Evolutionary conservation across 768 basidiomycete species (phyloP).

Genomic region (Pholiota conissans): DNA sequence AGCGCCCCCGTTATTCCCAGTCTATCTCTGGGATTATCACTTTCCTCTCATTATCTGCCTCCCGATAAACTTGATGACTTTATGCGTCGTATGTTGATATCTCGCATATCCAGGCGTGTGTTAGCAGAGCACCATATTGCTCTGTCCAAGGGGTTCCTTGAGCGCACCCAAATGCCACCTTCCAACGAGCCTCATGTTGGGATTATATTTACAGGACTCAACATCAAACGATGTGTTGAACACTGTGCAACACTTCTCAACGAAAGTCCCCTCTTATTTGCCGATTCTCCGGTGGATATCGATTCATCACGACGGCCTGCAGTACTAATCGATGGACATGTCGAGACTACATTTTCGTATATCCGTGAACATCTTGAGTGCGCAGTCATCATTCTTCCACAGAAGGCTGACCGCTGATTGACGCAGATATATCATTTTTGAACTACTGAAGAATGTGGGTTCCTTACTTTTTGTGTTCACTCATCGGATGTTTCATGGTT

Average conservation of each 20-base stretch:
- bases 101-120: conserved; percentile 86
- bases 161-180: conserved; percentile 28
- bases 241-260: conserved; percentile 62
- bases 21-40: conserved; percentile 77
- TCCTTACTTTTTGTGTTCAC: neutral
- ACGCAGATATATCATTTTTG: conserved; percentile 80
- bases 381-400: conserved; percentile 23
- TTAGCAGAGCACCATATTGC: conserved; percentile 89
- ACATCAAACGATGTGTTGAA: conserved; percentile 69
- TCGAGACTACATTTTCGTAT: conserved; percentile 73
- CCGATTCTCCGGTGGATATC: conserved; percentile 33
- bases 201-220: conserved; percentile 78
- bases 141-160: conserved; percentile 58
- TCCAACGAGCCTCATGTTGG: conserved; percentile 69
- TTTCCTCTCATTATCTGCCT: conserved; percentile 77
- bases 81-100: conserved; percentile 89
- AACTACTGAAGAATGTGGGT: conserved; percentile 85
- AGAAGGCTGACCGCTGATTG: neutral
- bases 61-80: conserved; percentile 83
- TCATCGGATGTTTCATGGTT: neutral
- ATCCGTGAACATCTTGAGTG: conserved; percentile 87
- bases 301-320: conserved; percentile 48
- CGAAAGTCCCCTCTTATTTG: conserved; percentile 43
- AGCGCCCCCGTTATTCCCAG: conserved; percentile 82
- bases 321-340: conserved; percentile 72